Percentiles rank a stretch among this genome's conserved stretches.
Conservation (phyloP, 2,329 filamentous ascomycete species). For the Ophiostoma pallidulum region DNA sequence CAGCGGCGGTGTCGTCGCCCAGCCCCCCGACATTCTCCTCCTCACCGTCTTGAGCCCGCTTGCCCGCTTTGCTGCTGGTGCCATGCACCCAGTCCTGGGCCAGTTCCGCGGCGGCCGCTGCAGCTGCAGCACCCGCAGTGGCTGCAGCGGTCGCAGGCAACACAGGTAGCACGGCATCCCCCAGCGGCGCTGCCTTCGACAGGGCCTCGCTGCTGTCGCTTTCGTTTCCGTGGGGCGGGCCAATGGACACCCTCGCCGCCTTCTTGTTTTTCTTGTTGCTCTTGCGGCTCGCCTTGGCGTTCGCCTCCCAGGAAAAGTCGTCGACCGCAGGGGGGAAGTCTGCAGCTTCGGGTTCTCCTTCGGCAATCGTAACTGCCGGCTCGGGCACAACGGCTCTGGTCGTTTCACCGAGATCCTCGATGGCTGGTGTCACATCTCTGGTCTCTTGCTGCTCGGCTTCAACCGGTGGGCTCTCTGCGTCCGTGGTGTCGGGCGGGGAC, state of each 20-base stretch:
- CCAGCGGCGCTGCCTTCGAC: too few relatives aligned
- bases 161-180: neutral
- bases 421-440: neutral
- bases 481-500: slow-evolving; percentile 37
- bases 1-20: neutral
- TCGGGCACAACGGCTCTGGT: neutral
- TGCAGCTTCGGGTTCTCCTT: neutral
- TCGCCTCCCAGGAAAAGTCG: slow-evolving; percentile 21
- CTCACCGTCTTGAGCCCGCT: neutral
- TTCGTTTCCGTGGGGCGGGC: neutral
- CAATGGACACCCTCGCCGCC: slow-evolving; percentile 9
- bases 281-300: slow-evolving; percentile 1
- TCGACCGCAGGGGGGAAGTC: slow-evolving; percentile 16
- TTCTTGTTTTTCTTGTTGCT: neutral
- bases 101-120: neutral
- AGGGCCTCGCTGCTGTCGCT: neutral
- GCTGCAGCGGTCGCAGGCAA: neutral
- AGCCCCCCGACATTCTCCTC: neutral
- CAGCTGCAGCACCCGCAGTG: neutral
- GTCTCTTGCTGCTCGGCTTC: neutral
- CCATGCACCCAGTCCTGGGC: neutral
- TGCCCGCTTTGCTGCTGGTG: too few relatives aligned
- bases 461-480: slow-evolving; percentile 24
- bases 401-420: neutral
- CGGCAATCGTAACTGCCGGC: neutral